These are phyloP conservation scores for Colletotrichum limetticola DNA, from an alignment of 2,329 filamentous ascomycete species.

Conservation along the genomic window DNA sequence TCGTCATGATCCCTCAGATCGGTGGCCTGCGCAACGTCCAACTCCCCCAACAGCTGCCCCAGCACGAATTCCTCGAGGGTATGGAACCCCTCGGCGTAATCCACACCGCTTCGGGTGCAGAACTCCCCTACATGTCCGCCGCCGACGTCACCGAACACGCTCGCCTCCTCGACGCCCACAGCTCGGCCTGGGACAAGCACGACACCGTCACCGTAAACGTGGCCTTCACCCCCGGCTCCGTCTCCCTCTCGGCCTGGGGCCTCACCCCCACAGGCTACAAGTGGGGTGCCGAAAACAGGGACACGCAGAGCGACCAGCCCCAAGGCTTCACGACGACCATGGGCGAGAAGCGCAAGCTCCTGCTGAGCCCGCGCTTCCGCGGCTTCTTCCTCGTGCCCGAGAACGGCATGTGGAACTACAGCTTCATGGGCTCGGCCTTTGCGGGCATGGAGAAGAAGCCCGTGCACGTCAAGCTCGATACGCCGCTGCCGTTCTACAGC, in stretches of 20 bases:
- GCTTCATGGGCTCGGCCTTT: constrained; percentile 94
- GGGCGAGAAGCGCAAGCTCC: constrained; percentile 93
- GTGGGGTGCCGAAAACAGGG: constrained; percentile 97
- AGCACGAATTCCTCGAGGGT: constrained; percentile 87
- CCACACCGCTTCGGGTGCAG: constrained; percentile 94
- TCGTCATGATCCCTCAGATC: constrained; percentile 97
- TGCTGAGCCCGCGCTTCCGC: constrained; percentile 91
- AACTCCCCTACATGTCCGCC: constrained; percentile 95
- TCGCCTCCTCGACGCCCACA: constrained; percentile 85
- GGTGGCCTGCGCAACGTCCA: constrained; percentile 93
- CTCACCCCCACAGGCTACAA: constrained; percentile 93
- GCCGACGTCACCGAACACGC: constrained; percentile 95
- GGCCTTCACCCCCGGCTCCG: constrained; percentile 95
- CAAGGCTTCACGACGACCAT: constrained; percentile 92
- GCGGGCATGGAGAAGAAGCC: constrained; percentile 89
- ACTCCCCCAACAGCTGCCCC: constrained; percentile 87
- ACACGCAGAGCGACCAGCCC: constrained; percentile 90
- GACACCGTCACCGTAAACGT: constrained; percentile 96
- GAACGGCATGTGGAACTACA: constrained; percentile 94
- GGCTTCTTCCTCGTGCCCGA: constrained; percentile 98
- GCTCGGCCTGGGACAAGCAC: constrained; percentile 77
- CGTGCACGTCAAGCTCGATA: constrained; percentile 93
- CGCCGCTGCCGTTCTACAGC: constrained; percentile 89
- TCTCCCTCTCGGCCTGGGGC: constrained; percentile 93
- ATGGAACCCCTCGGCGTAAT: constrained; percentile 95